These are phyloP conservation scores for Pterocarpus santalinus DNA, from an alignment of 306 rosid species.

Conservation along the genomic window DNA sequence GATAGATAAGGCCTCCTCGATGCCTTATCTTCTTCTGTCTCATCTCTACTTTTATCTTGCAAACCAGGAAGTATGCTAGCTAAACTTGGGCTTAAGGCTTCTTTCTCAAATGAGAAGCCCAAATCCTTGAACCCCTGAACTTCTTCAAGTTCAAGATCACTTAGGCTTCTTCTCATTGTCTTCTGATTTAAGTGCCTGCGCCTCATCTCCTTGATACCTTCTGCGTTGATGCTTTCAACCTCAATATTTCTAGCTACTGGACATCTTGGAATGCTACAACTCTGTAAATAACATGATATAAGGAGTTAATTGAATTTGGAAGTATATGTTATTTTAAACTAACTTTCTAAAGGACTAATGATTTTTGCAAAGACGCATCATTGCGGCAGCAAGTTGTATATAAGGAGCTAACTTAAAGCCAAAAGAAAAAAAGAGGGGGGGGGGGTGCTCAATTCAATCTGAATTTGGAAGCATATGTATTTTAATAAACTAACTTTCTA, in stretches of 20 bases:
- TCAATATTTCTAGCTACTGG: conserved; percentile 48
- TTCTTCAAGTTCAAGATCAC: conserved; percentile 85
- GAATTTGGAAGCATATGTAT: conserved; percentile 26
- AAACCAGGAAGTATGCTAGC: conserved; percentile 86
- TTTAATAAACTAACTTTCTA: neutral
- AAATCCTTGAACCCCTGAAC: conserved; percentile 93
- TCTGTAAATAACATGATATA: conserved; percentile 37
- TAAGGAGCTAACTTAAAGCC: too few species aligned
- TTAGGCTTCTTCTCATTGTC: conserved; percentile 68
- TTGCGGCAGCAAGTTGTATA: neutral
- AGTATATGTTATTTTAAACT: conserved; percentile 14
- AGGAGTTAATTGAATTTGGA: conserved; percentile 32
- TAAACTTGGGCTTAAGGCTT: conserved; percentile 64
- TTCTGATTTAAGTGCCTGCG: conserved; percentile 50
- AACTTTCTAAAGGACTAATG: conserved; percentile 7
- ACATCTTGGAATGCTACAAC: conserved; percentile 62
- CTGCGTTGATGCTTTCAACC: conserved; percentile 46
- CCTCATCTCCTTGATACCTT: conserved; percentile 64
- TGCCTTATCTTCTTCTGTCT: conserved; percentile 55
- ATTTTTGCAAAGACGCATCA: conserved; percentile 10
- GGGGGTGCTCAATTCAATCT: conserved; percentile 13
- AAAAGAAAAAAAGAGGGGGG: too few species aligned
- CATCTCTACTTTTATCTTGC: conserved; percentile 66
- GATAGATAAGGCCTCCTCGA: conserved; percentile 85
- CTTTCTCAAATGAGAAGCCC: conserved; percentile 88